A percentile compares a stretch with the other conserved stretches of the same genome.
Evolutionary conservation across 371 early-diverging fungal species (phyloP).

Genomic region (Actinomortierella ambigua): DNA sequence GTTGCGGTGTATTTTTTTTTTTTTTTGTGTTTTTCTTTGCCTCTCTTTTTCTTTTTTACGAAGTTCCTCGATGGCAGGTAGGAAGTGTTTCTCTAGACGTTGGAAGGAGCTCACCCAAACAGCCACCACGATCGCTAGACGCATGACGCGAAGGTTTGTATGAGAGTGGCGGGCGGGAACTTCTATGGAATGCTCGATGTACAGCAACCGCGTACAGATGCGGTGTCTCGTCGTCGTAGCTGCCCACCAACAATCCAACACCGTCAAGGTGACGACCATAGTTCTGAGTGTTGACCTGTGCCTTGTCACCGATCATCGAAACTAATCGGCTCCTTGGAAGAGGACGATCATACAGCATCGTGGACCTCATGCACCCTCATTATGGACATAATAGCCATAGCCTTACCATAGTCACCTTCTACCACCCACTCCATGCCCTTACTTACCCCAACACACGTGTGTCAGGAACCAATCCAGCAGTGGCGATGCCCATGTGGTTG

Average conservation of each 20-base stretch:
- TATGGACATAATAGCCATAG: constrained; percentile 5
- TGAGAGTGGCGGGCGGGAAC: too few relatives aligned
- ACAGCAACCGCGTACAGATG: constrained; percentile 96
- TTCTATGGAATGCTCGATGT: too few relatives aligned
- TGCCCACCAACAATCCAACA: constrained; percentile 94
- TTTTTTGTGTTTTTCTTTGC: too few relatives aligned
- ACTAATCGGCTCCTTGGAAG: constrained; percentile 90
- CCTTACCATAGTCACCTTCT: not conserved
- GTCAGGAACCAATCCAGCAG: constrained; percentile 97
- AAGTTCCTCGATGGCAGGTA: too few relatives aligned
- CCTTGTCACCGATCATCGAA: constrained; percentile 91
- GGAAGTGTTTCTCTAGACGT: too few relatives aligned
- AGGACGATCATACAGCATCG: constrained; percentile 89
- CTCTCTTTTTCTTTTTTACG: too few relatives aligned
- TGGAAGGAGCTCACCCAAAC: too few relatives aligned
- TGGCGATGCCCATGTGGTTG: constrained; percentile 97
- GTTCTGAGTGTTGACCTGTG: constrained; percentile 96
- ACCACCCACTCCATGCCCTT: not conserved
- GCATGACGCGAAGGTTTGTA: too few relatives aligned
- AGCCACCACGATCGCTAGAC: too few relatives aligned
- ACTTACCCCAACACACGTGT: constrained; percentile 91
- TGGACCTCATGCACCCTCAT: constrained; percentile 81
- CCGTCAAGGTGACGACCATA: constrained; percentile 98
- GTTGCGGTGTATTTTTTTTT: too few relatives aligned
- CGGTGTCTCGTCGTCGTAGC: constrained; percentile 93